phyloP scores from a whole-genome alignment of 169 alveolate species.

The Plasmodium gaboni region DNA sequence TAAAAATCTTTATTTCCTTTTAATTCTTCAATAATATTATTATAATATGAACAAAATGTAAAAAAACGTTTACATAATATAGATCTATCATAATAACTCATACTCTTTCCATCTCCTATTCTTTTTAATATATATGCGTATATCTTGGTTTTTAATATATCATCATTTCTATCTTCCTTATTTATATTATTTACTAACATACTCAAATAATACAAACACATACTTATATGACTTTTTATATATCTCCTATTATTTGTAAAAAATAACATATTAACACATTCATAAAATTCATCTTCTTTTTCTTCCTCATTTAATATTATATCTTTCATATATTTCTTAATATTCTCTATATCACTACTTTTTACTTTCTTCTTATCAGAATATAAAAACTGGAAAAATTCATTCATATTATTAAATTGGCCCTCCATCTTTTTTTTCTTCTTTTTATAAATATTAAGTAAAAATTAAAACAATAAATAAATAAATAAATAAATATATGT shows the following conservation, averaged over 20 bases:
- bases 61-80: constrained; percentile 51
- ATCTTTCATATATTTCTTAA: constrained; percentile 19
- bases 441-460: too few relatives aligned
- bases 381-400: constrained; percentile 27
- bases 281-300: constrained; percentile 18
- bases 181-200: constrained; percentile 20
- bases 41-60: constrained; percentile 24
- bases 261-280: constrained; percentile 40
- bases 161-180: not conserved
- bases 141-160: constrained; percentile 16
- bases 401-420: constrained; percentile 31
- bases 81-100: constrained; percentile 53
- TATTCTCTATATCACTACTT: constrained; percentile 14
- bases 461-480: too few relatives aligned
- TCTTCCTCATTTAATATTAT: not conserved
- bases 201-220: constrained; percentile 25
- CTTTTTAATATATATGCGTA: constrained; percentile 65
- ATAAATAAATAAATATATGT: too few relatives aligned
- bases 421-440: not conserved
- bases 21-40: constrained; percentile 22
- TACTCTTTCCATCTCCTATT: constrained; percentile 3
- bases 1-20: constrained; percentile 7
- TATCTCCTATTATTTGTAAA: constrained; percentile 39
- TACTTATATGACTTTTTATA: constrained; percentile 44
- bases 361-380: constrained; percentile 31